Base-by-base conservation (phyloP, 257 asterid species). In the Jaltomata sinuosa region DNA sequence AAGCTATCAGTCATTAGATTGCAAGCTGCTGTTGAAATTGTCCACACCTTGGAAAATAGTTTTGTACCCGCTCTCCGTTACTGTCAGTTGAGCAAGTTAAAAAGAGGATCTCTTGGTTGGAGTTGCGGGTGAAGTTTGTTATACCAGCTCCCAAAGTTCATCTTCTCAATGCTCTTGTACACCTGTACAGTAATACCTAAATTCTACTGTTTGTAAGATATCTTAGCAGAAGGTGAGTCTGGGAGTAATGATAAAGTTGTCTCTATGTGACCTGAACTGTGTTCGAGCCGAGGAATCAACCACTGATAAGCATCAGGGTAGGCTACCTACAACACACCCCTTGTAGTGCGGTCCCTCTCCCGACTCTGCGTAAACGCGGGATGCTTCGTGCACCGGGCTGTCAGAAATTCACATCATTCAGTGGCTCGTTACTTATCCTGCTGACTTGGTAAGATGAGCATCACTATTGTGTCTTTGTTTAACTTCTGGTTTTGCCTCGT, bases 1-100 rank as follows among this genome's bases (percentile, higher is more conserved):
- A 96, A 71, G 94, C 92, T 80, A 85, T 95, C 84, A 87, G 84
- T 84, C 94, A 90, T 83, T 94, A 84, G 91, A 88, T 69, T 84
- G 83, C 74, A 79, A 54, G 81, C 72, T 83, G 64, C 45, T 54
- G 64, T 81, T 81, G 49, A 55, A 65, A 16, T 29, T 79, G 72
- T 85, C 87, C 83, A 83, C 81, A 86, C 83, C 62, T 72, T 72
- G 83, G 84, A 79, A 80, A 27, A 81, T 4, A 42, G 85, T 83
- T 50, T 81, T 87, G 45, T 77, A 77, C 45, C 29, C 0, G 9
- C 82, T 83, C 34, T 79, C 74, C 76, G 5, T 84, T 54, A 47
- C 77, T 86, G 83, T 86, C 62, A 31, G 18, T 77, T 47, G 81
- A 77, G 85, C 78, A 83, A 57, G 82, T 55, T 47, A 8, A 55